A percentile compares a stretch with the other conserved stretches of the same genome.
These are phyloP conservation scores for Benincasa hispida DNA, from an alignment of 306 rosid genomes.

Conservation along the genomic window DNA sequence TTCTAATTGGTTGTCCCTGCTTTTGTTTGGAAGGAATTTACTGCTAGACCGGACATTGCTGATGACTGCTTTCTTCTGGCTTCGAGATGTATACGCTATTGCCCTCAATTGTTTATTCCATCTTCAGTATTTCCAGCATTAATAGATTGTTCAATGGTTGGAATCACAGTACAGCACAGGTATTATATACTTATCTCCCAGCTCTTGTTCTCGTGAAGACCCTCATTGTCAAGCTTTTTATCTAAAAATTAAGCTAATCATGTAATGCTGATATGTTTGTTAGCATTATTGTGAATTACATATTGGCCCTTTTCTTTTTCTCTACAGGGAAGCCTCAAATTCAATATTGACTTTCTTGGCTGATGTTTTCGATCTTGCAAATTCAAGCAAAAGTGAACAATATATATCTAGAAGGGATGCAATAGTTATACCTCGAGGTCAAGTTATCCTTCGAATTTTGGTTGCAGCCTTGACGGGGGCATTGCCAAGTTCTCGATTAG, in stretches of 20 bases:
- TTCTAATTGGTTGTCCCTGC: conserved; percentile 10
- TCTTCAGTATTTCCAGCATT: conserved; percentile 75
- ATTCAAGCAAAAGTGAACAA: conserved; percentile 42
- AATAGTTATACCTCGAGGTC: conserved; percentile 73
- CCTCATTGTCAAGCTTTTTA: not conserved
- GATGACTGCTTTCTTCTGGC: conserved; percentile 99
- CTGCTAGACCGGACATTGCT: conserved; percentile 97
- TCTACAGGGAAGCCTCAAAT: conserved; percentile 87
- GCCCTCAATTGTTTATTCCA: conserved; percentile 92
- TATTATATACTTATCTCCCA: conserved; percentile 15
- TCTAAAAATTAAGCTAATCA: not conserved
- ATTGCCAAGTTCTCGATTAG: conserved; percentile 83
- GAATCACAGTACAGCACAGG: conserved; percentile 97
- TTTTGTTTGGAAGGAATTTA: conserved; percentile 65
- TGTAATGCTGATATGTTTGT: not conserved
- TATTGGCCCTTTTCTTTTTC: conserved; percentile 10
- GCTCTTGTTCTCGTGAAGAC: not conserved
- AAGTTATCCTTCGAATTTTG: conserved; percentile 62
- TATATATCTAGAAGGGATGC: conserved; percentile 59
- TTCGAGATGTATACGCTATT: conserved; percentile 97
- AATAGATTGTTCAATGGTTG: conserved; percentile 92
- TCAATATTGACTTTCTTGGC: conserved; percentile 91
- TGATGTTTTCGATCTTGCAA: conserved; percentile 76
- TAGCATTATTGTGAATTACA: not conserved
- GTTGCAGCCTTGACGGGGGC: conserved; percentile 90